phyloP scores from a whole-genome alignment of 768 basidiomycete species.

The Macrolepiota albuminosa region DNA sequence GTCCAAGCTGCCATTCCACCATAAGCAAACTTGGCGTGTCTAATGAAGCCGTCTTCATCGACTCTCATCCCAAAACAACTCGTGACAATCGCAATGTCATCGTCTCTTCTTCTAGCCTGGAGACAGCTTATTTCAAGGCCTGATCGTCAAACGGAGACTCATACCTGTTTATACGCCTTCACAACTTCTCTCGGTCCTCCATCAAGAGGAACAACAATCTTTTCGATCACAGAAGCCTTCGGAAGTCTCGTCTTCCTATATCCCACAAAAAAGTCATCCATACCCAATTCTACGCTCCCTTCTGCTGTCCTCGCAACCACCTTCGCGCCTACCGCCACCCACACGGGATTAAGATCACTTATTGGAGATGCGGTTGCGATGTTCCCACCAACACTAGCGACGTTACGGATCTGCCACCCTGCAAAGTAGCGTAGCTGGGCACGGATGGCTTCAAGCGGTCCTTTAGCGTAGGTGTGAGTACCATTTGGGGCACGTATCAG shows the following conservation, averaged over 20 bases:
- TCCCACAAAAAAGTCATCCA: slow-evolving; percentile 15
- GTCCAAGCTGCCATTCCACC: slow-evolving; percentile 16
- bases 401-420: slow-evolving; percentile 13
- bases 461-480: slow-evolving; percentile 4
- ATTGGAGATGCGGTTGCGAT: slow-evolving; percentile 14
- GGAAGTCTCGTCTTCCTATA: slow-evolving; percentile 14
- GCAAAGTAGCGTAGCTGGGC: slow-evolving; percentile 14
- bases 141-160: background rate
- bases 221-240: slow-evolving; percentile 8
- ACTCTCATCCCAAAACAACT: slow-evolving; percentile 13
- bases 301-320: slow-evolving; percentile 1
- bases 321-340: slow-evolving; percentile 9
- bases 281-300: slow-evolving; percentile 6
- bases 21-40: slow-evolving; percentile 12
- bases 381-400: slow-evolving; percentile 13
- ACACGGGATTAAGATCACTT: slow-evolving; percentile 16
- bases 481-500: background rate
- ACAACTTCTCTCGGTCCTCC: slow-evolving; percentile 12
- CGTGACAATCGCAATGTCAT: slow-evolving; percentile 14
- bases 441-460: slow-evolving; percentile 11
- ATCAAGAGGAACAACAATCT: slow-evolving; percentile 13
- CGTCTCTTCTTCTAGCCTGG: slow-evolving; percentile 13
- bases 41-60: slow-evolving; percentile 3
- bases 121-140: background rate
- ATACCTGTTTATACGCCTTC: slow-evolving; percentile 14